phyloP scores from a whole-genome alignment of 768 basidiomycete genomes.

The Agaricus blazei region DNA sequence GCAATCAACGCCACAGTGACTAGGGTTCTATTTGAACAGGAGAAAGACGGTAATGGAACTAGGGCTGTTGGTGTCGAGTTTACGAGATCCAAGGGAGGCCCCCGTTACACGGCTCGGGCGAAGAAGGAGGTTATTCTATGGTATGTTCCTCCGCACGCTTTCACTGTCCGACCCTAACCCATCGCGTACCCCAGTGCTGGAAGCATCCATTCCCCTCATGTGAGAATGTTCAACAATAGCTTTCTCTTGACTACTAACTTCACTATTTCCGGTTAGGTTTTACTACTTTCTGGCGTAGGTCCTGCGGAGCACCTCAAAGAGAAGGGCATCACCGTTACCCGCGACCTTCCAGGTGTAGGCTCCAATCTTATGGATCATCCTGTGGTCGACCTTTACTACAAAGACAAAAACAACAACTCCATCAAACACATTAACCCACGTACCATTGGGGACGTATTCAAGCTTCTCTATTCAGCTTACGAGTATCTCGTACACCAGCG shows the following conservation, averaged over 20 bases:
- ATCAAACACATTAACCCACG: slow-evolving; percentile 33
- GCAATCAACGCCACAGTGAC: slow-evolving; percentile 49
- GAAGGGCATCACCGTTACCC: slow-evolving; percentile 48
- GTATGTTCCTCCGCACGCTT: slow-evolving; percentile 28
- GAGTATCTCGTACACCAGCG: slow-evolving; percentile 40
- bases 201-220: slow-evolving; percentile 54
- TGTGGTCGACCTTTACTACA: slow-evolving; percentile 44
- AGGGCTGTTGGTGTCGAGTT: slow-evolving; percentile 58
- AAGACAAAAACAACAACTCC: slow-evolving; percentile 43
- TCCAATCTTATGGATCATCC: slow-evolving; percentile 68
- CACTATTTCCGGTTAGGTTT: slow-evolving; percentile 31
- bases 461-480: slow-evolving; percentile 25
- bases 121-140: slow-evolving; percentile 51
- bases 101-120: slow-evolving; percentile 35
- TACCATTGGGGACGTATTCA: slow-evolving; percentile 20
- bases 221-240: slow-evolving; percentile 12
- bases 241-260: neutral
- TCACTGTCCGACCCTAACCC: neutral
- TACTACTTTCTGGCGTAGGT: slow-evolving; percentile 76
- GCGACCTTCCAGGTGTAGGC: slow-evolving; percentile 73
- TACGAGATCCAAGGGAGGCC: slow-evolving; percentile 25
- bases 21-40: slow-evolving; percentile 37
- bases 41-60: slow-evolving; percentile 23
- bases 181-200: slow-evolving; percentile 38
- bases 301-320: slow-evolving; percentile 51